phyloP scores from a whole-genome alignment of 2,329 filamentous ascomycete species.

The Fusarium dimerum region DNA sequence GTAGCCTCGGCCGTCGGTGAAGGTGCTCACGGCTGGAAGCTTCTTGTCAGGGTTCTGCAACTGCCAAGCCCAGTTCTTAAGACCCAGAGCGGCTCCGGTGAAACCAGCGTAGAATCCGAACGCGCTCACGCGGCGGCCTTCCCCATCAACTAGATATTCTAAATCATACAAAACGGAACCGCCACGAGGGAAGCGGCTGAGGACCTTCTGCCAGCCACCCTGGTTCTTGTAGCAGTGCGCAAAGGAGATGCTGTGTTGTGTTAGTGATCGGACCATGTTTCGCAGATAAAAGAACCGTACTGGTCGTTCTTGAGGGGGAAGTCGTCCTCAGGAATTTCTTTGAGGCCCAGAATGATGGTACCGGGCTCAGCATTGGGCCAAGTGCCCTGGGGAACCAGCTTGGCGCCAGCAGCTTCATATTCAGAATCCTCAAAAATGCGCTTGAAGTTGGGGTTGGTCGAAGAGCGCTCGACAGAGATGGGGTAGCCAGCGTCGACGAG shows the following conservation, averaged over 20 bases:
- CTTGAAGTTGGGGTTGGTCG: slow-evolving; percentile 50
- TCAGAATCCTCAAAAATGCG: slow-evolving; percentile 66
- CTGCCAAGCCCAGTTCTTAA: slow-evolving; percentile 85
- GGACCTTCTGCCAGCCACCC: slow-evolving; percentile 74
- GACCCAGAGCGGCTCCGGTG: slow-evolving; percentile 69
- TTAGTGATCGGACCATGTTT: background rate
- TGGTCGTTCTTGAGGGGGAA: slow-evolving; percentile 42
- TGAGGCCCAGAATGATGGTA: slow-evolving; percentile 73
- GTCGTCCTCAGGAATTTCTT: slow-evolving; percentile 76
- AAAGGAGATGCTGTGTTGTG: slow-evolving; percentile 56
- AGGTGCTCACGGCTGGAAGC: slow-evolving; percentile 51
- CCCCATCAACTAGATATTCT: slow-evolving; percentile 75
- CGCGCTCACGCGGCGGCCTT: slow-evolving; percentile 15
- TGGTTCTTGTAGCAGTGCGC: slow-evolving; percentile 76
- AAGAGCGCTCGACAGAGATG: slow-evolving; percentile 63
- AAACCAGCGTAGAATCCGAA: slow-evolving; percentile 79
- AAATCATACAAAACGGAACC: slow-evolving; percentile 67
- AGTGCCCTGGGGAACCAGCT: slow-evolving; percentile 63
- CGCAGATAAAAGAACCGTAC: slow-evolving; percentile 1
- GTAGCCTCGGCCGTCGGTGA: slow-evolving; percentile 52
- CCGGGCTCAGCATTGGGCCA: slow-evolving; percentile 69
- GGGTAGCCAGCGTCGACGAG: slow-evolving; percentile 70
- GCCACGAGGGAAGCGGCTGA: slow-evolving; percentile 77
- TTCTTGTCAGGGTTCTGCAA: slow-evolving; percentile 68
- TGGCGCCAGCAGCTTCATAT: slow-evolving; percentile 63